A percentile compares a stretch with the other conserved stretches of the same genome.
These are phyloP conservation scores for Cyberlindnera veronae DNA, from an alignment of 805 yeast genomes.

Conservation along the genomic window DNA sequence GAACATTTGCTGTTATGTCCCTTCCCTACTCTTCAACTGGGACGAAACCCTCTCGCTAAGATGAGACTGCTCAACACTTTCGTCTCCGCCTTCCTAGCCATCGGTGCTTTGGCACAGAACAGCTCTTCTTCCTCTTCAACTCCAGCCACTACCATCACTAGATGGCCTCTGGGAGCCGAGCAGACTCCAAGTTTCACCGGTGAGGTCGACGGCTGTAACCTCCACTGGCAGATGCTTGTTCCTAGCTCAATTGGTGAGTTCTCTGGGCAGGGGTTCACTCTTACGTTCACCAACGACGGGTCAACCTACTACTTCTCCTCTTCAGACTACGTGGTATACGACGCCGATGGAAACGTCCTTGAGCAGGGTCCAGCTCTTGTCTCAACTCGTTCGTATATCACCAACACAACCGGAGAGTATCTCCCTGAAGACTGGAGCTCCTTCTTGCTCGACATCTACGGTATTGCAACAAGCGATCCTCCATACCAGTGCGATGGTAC, in stretches of 20 bases:
- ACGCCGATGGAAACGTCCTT: neutral
- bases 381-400: slow-evolving; percentile 2
- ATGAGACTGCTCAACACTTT: no score
- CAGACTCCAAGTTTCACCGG: neutral
- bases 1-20: no score
- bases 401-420: slow-evolving; percentile 6
- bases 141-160: neutral
- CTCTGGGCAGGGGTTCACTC: slow-evolving; percentile 2
- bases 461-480: neutral
- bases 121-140: neutral
- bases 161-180: neutral
- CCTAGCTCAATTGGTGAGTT: neutral
- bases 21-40: no score
- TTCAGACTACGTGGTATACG: neutral
- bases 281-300: neutral
- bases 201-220: neutral
- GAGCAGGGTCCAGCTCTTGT: slow-evolving; percentile 4
- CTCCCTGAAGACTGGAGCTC: slow-evolving; percentile 5
- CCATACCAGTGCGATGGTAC: slow-evolving; percentile 1
- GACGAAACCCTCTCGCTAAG: no score
- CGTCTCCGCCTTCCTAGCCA: no score
- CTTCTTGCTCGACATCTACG: slow-evolving; percentile 1
- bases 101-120: no score
- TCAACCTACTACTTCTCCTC: neutral
- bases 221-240: neutral